phyloP scores from a whole-genome alignment of 306 rosid species.

The Prinsepia uniflora region DNA sequence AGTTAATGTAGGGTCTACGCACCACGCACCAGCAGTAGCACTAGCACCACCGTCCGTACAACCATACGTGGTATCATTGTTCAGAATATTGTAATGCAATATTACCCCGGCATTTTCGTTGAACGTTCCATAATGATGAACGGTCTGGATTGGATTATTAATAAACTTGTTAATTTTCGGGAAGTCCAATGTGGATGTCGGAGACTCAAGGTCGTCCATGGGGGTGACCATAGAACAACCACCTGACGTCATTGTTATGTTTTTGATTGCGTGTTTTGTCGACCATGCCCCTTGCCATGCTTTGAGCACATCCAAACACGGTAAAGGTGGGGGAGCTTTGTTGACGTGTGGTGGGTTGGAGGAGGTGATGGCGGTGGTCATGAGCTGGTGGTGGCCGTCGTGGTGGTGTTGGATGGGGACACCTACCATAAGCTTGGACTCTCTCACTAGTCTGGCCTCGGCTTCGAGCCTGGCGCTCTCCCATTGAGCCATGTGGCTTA shows the following conservation, averaged over 20 bases:
- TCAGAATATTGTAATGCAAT: neutral
- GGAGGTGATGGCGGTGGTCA: slow-evolving; percentile 15
- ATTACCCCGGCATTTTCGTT: neutral
- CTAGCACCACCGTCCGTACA: slow-evolving; percentile 7
- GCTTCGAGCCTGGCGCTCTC: slow-evolving; percentile 99
- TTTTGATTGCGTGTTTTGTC: neutral
- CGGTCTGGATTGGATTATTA: slow-evolving; percentile 14
- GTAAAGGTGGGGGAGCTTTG: slow-evolving; percentile 33
- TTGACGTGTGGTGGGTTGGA: slow-evolving; percentile 18
- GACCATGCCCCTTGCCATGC: slow-evolving; percentile 61
- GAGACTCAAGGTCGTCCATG: slow-evolving; percentile 71
- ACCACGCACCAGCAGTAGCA: slow-evolving; percentile 13
- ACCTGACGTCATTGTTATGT: slow-evolving; percentile 17
- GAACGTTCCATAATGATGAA: slow-evolving; percentile 10
- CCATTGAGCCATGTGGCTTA: slow-evolving; percentile 99
- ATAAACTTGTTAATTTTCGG: slow-evolving; percentile 44
- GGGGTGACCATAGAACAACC: slow-evolving; percentile 5
- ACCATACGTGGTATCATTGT: neutral
- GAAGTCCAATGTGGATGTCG: slow-evolving; percentile 74
- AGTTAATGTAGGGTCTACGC: slow-evolving; percentile 20
- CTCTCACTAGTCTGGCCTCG: slow-evolving; percentile 83
- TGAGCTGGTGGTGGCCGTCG: slow-evolving; percentile 33
- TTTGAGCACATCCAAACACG: slow-evolving; percentile 43
- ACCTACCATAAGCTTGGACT: slow-evolving; percentile 50
- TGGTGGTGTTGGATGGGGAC: slow-evolving; percentile 41